Percentiles rank a stretch among this genome's conserved stretches.
These are phyloP conservation scores for Herpetomonas tarakana DNA, from an alignment of 208 protist species.

Conservation along the genomic window DNA sequence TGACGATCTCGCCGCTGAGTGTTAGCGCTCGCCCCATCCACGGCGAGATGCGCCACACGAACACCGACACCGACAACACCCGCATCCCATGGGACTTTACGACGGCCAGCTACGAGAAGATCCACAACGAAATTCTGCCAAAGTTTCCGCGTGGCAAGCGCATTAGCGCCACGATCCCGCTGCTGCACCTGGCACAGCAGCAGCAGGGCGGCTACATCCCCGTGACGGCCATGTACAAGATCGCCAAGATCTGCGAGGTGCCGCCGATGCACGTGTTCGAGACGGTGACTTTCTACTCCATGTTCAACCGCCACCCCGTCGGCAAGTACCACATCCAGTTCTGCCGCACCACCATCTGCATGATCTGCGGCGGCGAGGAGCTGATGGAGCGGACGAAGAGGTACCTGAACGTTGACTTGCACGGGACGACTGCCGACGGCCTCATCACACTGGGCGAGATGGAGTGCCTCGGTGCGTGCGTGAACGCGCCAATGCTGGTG, in stretches of 20 bases:
- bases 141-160: slow-evolving; percentile 89
- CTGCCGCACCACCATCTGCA: slow-evolving; percentile 93
- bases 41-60: slow-evolving; percentile 82
- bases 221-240: slow-evolving; percentile 94
- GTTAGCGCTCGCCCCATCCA: slow-evolving; percentile 35
- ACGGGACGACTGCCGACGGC: slow-evolving; percentile 82
- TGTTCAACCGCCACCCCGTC: slow-evolving; percentile 94
- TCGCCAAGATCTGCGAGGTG: slow-evolving; percentile 92
- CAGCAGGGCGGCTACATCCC: slow-evolving; percentile 92
- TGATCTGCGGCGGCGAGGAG: slow-evolving; percentile 90
- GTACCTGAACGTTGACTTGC: slow-evolving; percentile 84
- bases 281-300: slow-evolving; percentile 93
- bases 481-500: slow-evolving; percentile 93
- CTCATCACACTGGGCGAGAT: slow-evolving; percentile 93
- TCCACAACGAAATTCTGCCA: slow-evolving; percentile 86
- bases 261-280: slow-evolving; percentile 92
- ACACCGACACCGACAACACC: slow-evolving; percentile 89
- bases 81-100: slow-evolving; percentile 93
- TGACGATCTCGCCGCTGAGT: not conserved
- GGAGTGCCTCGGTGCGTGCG: slow-evolving; percentile 93
- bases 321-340: slow-evolving; percentile 94
- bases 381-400: slow-evolving; percentile 74
- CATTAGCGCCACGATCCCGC: slow-evolving; percentile 81
- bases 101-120: slow-evolving; percentile 82
- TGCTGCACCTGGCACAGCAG: slow-evolving; percentile 89